Conservation (phyloP, 352 stramenopile species). For the Phytophthora palmivora region DNA sequence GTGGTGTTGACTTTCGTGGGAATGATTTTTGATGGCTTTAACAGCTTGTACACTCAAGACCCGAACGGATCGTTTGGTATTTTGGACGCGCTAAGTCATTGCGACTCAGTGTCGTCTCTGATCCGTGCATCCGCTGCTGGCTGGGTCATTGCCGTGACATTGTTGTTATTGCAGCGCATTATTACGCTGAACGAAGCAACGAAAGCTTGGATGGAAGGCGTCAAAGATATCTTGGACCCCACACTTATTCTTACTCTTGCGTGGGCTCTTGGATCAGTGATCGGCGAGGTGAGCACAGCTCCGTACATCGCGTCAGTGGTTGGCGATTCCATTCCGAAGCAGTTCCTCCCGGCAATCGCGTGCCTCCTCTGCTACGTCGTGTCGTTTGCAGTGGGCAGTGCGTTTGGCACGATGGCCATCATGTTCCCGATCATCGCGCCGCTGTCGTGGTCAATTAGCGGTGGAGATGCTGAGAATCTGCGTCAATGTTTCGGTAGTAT, state of each 20-base stretch:
- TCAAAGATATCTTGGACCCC: slow-evolving; percentile 93
- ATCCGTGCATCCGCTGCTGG: slow-evolving; percentile 81
- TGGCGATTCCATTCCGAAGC: slow-evolving; percentile 73
- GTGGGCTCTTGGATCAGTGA: slow-evolving; percentile 89
- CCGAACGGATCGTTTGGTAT: slow-evolving; percentile 60
- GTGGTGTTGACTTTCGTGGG: slow-evolving; percentile 86
- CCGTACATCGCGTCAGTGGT: slow-evolving; percentile 85
- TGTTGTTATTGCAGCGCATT: slow-evolving; percentile 85
- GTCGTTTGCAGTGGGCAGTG: slow-evolving; percentile 90
- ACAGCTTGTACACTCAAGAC: slow-evolving; percentile 49
- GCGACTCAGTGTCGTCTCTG: slow-evolving; percentile 77
- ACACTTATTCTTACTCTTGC: slow-evolving; percentile 91
- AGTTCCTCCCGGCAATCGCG: slow-evolving; percentile 82
- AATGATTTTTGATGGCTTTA: slow-evolving; percentile 89
- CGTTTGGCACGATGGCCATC: slow-evolving; percentile 93
- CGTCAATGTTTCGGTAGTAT: slow-evolving; percentile 90
- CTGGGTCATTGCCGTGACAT: slow-evolving; percentile 73
- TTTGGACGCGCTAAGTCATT: slow-evolving; percentile 80
- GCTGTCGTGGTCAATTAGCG: slow-evolving; percentile 85
- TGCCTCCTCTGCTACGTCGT: slow-evolving; percentile 90
- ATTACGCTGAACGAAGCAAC: slow-evolving; percentile 89
- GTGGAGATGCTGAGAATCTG: slow-evolving; percentile 82
- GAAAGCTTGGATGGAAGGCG: slow-evolving; percentile 90
- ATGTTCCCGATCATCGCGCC: slow-evolving; percentile 93
- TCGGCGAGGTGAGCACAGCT: slow-evolving; percentile 86